Percentiles rank a stretch among this genome's conserved stretches.
These are phyloP conservation scores for Cercospora zeina DNA, from an alignment of 2,329 filamentous ascomycete species.

Conservation along the genomic window DNA sequence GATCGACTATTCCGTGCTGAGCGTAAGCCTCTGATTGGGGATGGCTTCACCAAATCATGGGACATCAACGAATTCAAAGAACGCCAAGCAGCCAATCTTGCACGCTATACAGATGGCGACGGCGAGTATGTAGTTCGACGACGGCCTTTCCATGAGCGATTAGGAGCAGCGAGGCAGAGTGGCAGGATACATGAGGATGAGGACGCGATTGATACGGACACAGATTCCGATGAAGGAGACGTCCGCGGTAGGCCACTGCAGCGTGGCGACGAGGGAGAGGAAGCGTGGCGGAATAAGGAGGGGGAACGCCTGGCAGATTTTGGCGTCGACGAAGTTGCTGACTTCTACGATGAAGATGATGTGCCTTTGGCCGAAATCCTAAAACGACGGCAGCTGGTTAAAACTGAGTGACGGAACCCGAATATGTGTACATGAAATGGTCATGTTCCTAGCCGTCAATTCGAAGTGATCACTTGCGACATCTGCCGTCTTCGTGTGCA, in stretches of 20 bases:
- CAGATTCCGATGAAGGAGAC: constrained; percentile 40
- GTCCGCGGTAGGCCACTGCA: constrained; percentile 27
- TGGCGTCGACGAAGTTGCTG: constrained; percentile 74
- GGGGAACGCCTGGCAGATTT: constrained; percentile 74
- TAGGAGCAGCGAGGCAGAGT: constrained; percentile 29
- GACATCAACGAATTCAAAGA: constrained; percentile 56
- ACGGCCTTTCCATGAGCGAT: constrained; percentile 47
- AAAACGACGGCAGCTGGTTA: constrained; percentile 47
- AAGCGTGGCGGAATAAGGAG: constrained; percentile 71
- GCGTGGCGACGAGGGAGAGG: constrained; percentile 49
- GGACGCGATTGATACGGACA: constrained; percentile 48
- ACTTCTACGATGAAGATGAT: constrained; percentile 67
- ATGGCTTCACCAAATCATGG: constrained; percentile 45
- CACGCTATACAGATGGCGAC: constrained; percentile 41
- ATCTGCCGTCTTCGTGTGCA: neutral
- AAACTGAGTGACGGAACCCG: neutral
- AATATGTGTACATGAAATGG: neutral
- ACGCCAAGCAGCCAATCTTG: constrained; percentile 56
- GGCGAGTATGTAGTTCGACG: constrained; percentile 42
- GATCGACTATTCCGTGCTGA: constrained; percentile 46
- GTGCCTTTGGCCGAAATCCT: constrained; percentile 70
- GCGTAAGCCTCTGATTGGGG: constrained; percentile 31
- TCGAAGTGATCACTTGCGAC: too few species aligned
- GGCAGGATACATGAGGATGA: constrained; percentile 31
- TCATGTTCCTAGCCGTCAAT: too few species aligned